phyloP scores from a whole-genome alignment of 164 flowering plant species.

The Chimonanthus salicifolius region DNA sequence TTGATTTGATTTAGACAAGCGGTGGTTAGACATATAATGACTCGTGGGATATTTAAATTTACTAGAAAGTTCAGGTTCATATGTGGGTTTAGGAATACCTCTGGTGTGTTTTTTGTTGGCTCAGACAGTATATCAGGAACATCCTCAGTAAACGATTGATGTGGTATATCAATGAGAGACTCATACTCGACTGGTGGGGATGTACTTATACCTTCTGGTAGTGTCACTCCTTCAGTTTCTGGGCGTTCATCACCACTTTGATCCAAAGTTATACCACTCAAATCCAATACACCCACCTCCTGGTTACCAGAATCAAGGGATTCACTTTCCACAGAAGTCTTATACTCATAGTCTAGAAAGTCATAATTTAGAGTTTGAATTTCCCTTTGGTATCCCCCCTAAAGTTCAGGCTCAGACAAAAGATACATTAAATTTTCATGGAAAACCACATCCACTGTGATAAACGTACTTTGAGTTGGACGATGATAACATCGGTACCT shows the following conservation, averaged over 20 bases:
- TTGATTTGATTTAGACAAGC: too few species aligned
- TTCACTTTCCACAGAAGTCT: background rate
- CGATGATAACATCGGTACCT: constrained; percentile 12
- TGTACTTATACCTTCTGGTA: too few species aligned
- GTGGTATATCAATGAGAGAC: background rate
- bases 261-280: too few species aligned
- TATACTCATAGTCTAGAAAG: background rate
- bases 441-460: constrained; percentile 7
- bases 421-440: constrained; percentile 14
- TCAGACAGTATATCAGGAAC: background rate
- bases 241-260: background rate
- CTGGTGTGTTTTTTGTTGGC: background rate
- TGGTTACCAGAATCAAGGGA: too few species aligned
- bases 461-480: constrained; percentile 6
- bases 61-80: too few species aligned
- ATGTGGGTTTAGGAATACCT: background rate
- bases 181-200: too few species aligned
- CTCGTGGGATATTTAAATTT: too few species aligned
- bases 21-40: too few species aligned
- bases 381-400: constrained; percentile 14
- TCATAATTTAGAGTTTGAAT: constrained; percentile 8
- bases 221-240: background rate
- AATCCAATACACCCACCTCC: too few species aligned
- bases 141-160: background rate
- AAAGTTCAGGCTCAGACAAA: constrained; percentile 9